These are phyloP conservation scores for Erodium maritimum DNA, from an alignment of 345 rosid species.

Conservation along the genomic window DNA sequence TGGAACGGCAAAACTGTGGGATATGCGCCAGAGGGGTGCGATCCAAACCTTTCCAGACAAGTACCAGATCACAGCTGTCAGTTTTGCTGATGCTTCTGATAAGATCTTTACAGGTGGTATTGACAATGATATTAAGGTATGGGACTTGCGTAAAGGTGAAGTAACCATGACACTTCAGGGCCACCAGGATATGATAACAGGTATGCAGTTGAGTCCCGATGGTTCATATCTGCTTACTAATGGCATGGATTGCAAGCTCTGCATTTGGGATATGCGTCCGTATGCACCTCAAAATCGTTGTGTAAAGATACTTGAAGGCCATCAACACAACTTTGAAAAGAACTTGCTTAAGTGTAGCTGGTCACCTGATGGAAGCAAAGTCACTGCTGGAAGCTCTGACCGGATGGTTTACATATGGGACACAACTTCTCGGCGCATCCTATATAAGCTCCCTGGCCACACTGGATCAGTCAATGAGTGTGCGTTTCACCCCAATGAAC, in stretches of 20 bases:
- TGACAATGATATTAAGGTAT: slow-evolving; percentile 73
- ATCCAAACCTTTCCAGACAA: slow-evolving; percentile 94
- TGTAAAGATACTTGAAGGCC: slow-evolving; percentile 83
- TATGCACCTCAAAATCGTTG: slow-evolving; percentile 95
- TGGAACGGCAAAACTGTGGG: slow-evolving; percentile 98
- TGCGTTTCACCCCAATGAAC: slow-evolving; percentile 76
- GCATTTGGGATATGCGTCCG: slow-evolving; percentile 97
- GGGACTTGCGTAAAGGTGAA: slow-evolving; percentile 94
- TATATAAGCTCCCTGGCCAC: slow-evolving; percentile 95
- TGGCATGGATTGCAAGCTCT: slow-evolving; percentile 90
- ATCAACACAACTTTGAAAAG: slow-evolving; percentile 97
- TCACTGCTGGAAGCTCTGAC: slow-evolving; percentile 88
- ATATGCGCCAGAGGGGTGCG: slow-evolving; percentile 95
- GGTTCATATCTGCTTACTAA: slow-evolving; percentile 95
- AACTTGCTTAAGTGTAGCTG: slow-evolving; percentile 75
- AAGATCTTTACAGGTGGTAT: slow-evolving; percentile 89
- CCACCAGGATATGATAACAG: slow-evolving; percentile 88
- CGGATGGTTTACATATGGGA: slow-evolving; percentile 98
- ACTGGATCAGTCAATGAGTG: slow-evolving; percentile 82
- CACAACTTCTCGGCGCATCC: slow-evolving; percentile 69
- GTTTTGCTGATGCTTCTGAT: slow-evolving; percentile 92
- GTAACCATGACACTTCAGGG: slow-evolving; percentile 85
- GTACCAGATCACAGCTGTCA: slow-evolving; percentile 93
- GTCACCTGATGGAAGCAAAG: slow-evolving; percentile 96
- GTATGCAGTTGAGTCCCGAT: slow-evolving; percentile 90